Evolutionary conservation across 495 filamentous ascomycete species (phyloP).

Genomic region (Penicillium maclennaniae): DNA sequence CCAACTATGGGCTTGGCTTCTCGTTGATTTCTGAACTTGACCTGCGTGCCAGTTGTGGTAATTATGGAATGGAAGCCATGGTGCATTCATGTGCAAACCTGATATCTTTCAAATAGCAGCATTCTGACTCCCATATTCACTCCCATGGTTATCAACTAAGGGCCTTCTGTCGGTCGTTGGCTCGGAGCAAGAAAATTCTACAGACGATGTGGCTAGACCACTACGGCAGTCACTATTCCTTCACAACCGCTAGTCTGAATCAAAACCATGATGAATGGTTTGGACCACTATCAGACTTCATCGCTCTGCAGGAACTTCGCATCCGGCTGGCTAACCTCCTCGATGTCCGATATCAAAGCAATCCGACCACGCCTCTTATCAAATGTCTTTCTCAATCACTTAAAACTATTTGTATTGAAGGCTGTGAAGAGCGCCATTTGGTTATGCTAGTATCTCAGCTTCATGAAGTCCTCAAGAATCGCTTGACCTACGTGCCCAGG

Average conservation of each 20-base stretch:
- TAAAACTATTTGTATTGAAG: slow-evolving; percentile 30
- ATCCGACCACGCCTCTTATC: slow-evolving; percentile 20
- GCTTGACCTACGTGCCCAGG: slow-evolving; percentile 11
- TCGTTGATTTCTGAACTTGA: slow-evolving; percentile 28
- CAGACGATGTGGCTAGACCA: slow-evolving; percentile 34
- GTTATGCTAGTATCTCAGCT: slow-evolving; percentile 29
- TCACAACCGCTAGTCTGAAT: slow-evolving; percentile 31
- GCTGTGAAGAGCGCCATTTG: slow-evolving; percentile 29
- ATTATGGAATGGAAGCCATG: slow-evolving; percentile 25
- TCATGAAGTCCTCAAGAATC: slow-evolving; percentile 21
- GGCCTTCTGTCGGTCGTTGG: slow-evolving; percentile 26
- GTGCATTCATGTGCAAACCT: slow-evolving; percentile 24
- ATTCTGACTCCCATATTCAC: slow-evolving; percentile 28
- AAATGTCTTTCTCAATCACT: slow-evolving; percentile 30
- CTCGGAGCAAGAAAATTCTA: slow-evolving; percentile 25
- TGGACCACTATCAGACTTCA: slow-evolving; percentile 29
- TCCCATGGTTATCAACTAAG: slow-evolving; percentile 29
- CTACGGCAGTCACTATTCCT: slow-evolving; percentile 29
- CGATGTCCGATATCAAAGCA: slow-evolving; percentile 25
- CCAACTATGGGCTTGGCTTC: neutral
- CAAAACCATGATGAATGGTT: slow-evolving; percentile 36
- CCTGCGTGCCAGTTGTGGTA: slow-evolving; percentile 28
- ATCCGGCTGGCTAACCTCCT: slow-evolving; percentile 35
- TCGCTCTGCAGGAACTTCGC: slow-evolving; percentile 30
- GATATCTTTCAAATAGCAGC: slow-evolving; percentile 37